Evolutionary conservation across 768 basidiomycete species (phyloP), one percentile per base, ranked within the genome.

Genomic region (Boletus huronensis): DNA sequence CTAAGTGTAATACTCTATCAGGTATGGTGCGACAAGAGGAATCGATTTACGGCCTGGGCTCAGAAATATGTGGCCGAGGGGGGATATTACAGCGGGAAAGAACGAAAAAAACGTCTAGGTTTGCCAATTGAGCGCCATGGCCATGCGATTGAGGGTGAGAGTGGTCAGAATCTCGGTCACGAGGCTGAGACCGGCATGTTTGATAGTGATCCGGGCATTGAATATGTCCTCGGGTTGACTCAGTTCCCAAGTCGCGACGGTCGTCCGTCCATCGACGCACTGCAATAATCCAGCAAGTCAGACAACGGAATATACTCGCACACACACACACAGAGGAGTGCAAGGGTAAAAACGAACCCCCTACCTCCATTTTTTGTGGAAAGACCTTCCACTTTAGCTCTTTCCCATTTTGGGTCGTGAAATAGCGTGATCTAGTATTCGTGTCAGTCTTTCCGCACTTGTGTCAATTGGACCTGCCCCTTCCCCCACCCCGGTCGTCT

Each of bases 101-200:
- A 26, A 28, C 5, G 8, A 16, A 42, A 42, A 8, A 32, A 16
- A 8, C 2, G 34, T 7, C 21, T 60, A 62, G 14, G 36, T 19
- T 7, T 61, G 40, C 88, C 88, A 90, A 52, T 75, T 75, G 31
- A 88, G 67, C 25, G 74, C 72, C 55, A 78, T 76, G 26, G 86
- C 79, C 77, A 90, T 87, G 31, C 86, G 83, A 65, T 88, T 88
- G 47, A 92, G 75, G 47, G 80, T 77, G 52, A 92, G 79, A 4
- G 87, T 88, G 10, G 89, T 86, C 61, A 91, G 68, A 60, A 92
- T 82, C 68, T 92, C 90, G 9, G 89, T 92, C 53, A 88, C 77
- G 55, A 88, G 66, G 23, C 78, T 69, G 50, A 90, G 77, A 40
- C 80, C 84, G 29, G 79, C 70, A 13, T 79, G 74, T 59, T 74